Conservation (phyloP, 2,329 filamentous ascomycete genomes). For the Aphanocladium album region DNA sequence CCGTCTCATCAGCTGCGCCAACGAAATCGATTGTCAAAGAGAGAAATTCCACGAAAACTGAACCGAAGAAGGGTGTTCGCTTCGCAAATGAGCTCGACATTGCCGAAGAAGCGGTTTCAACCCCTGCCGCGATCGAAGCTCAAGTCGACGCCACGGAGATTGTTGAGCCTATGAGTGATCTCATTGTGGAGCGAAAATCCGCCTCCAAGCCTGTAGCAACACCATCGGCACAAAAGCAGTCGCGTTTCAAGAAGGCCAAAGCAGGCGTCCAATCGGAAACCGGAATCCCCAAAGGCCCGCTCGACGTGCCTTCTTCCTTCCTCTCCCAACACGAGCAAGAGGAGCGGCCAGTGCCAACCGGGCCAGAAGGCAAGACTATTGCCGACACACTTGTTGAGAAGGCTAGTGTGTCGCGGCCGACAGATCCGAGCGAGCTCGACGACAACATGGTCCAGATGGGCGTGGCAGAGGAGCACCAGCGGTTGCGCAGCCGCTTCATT, state of each 20-base stretch:
- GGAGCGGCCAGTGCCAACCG: conserved; percentile 34
- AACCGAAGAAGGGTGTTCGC: conserved; percentile 66
- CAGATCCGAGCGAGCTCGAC: conserved; percentile 62
- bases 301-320: conserved; percentile 38
- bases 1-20: conserved; percentile 18
- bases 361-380: conserved; percentile 51
- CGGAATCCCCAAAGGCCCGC: conserved; percentile 35
- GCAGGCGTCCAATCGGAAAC: conserved; percentile 15
- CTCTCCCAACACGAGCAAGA: conserved; percentile 28
- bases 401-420: conserved; percentile 28
- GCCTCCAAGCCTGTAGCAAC: conserved; percentile 18
- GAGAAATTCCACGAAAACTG: conserved; percentile 18
- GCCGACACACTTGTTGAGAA: conserved; percentile 57
- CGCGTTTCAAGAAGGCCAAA: conserved; percentile 46
- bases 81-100: conserved; percentile 74
- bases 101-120: conserved; percentile 37
- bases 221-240: conserved; percentile 33
- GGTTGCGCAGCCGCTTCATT: conserved; percentile 76
- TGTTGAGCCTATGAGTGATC: conserved; percentile 46
- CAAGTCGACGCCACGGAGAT: conserved; percentile 25
- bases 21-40: conserved; percentile 31
- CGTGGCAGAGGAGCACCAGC: conserved; percentile 77
- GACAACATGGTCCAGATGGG: conserved; percentile 66
- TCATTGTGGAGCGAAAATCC: conserved; percentile 42
- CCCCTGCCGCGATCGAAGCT: conserved; percentile 14